These are phyloP conservation scores for Oemleria cerasiformis DNA, from an alignment of 306 rosid genomes.

Conservation along the genomic window DNA sequence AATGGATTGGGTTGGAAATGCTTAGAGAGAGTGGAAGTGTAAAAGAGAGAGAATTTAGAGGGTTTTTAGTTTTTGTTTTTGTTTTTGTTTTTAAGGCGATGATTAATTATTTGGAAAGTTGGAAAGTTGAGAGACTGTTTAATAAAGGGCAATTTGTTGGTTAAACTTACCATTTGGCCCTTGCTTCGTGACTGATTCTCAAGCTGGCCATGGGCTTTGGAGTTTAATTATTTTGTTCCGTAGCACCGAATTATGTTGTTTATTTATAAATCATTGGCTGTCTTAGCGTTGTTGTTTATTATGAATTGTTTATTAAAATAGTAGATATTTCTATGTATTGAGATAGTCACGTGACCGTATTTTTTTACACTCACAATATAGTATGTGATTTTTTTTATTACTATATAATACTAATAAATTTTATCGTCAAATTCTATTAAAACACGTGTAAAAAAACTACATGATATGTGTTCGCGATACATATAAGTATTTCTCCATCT, in stretches of 20 bases:
- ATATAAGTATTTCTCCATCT: too few species aligned
- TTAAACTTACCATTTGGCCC: constrained; percentile 41
- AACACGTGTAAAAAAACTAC: too few species aligned
- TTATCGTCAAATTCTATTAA: too few species aligned
- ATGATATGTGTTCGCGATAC: too few species aligned
- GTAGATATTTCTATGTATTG: not conserved
- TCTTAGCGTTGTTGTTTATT: constrained; percentile 38
- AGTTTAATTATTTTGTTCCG: constrained; percentile 28
- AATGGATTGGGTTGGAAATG: not conserved
- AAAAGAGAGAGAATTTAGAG: constrained; percentile 21
- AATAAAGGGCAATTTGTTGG: not conserved
- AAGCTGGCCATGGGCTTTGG: not conserved
- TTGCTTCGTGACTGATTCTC: constrained; percentile 33
- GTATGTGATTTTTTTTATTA: too few species aligned
- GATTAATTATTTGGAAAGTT: constrained; percentile 13
- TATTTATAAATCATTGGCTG: constrained; percentile 22
- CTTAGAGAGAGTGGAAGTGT: constrained; percentile 15
- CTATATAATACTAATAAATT: too few species aligned
- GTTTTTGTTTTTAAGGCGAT: not conserved
- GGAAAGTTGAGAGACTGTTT: constrained; percentile 51
- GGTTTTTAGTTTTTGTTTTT: not conserved
- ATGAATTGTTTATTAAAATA: constrained; percentile 26
- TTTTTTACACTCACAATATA: too few species aligned
- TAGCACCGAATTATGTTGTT: constrained; percentile 1
- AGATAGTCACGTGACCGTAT: too few species aligned